Evolutionary conservation across 768 basidiomycete genomes (phyloP), one percentile per base, ranked within the genome.

Genomic region (Glaciozyma martinii): DNA sequence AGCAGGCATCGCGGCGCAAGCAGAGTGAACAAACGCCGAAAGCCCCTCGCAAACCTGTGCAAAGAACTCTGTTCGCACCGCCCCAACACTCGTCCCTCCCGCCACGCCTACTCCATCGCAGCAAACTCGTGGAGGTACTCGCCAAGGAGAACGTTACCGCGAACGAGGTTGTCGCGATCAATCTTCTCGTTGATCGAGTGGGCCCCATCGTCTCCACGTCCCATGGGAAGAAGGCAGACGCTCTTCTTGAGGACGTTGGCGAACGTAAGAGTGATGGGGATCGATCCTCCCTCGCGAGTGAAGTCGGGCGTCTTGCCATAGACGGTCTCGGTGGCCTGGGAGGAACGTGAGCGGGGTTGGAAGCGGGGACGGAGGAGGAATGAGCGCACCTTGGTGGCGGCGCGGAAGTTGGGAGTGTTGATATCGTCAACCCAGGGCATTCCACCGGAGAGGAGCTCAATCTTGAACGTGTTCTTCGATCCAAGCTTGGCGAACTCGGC

Each of bases 321-420:
- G 13, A 92, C 74, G 10, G 77, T 75, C 78, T 79, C 65, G 5
- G 71, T 74, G 1, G 63, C 71, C 15, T 32, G 52, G 15, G 49
- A 40, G 37, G 12, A 2, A 13, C 37, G 37, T 40, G 7, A 40
- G 37, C n/a, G 15, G 37, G 37, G 37, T 30, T 46, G 67, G 46
- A 15, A 25, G 40, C 25, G 47, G 42, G 27, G 27, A 54, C 37
- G 1, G 25, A 30, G 29, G 56, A 55, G 29, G 43, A n/a, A n/a
- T n/a, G 33, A 21, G 19, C 15, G 49, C 30, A 57, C 46, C 61
- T 81, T 82, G 71, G 83, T 85, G 2, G 90, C 94, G 1, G 94
- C 93, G 71, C 86, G 82, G 77, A 85, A 97, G 77, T 90, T 94
- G 89, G 89, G 94, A 78, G 97, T 92, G 71, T 86, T 84, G 63